These are phyloP conservation scores for Melaleuca quinquenervia DNA, from an alignment of 345 rosid species.

Conservation along the genomic window DNA sequence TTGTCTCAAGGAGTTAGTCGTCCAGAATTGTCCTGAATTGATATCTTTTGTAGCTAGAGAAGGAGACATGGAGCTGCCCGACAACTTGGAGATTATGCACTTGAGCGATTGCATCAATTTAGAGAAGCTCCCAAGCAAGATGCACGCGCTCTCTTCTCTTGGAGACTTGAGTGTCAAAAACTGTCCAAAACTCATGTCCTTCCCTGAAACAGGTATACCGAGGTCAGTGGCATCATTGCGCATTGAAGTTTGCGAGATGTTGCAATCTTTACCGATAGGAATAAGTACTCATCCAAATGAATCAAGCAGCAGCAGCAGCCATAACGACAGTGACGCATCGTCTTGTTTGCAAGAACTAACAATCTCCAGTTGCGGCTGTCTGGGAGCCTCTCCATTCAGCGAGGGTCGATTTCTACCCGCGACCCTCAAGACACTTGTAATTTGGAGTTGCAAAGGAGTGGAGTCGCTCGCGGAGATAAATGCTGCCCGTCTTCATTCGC, in stretches of 20 bases:
- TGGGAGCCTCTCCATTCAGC: neutral
- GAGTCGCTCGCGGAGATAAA: neutral
- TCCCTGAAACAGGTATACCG: neutral
- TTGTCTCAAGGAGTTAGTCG: neutral
- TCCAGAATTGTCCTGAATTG: neutral
- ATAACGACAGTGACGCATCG: neutral
- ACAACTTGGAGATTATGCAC: neutral
- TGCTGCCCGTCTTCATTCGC: too few species aligned
- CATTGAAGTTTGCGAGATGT: neutral
- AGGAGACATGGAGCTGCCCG: neutral
- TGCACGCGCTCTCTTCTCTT: neutral
- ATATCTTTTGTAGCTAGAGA: neutral
- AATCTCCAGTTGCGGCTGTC: neutral
- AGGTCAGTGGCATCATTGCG: neutral
- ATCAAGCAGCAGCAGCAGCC: neutral
- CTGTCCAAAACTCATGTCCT: neutral
- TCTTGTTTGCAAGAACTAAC: neutral
- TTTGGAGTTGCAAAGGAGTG: rapidly evolving
- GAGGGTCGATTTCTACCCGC: neutral
- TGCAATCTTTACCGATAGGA: neutral
- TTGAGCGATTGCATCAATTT: neutral
- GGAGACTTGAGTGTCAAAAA: neutral
- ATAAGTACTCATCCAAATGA: neutral
- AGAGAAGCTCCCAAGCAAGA: neutral
- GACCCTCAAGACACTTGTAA: neutral